Base-by-base conservation (phyloP, 2,329 filamentous ascomycete genomes). In the Ophiostoma quercus region DNA sequence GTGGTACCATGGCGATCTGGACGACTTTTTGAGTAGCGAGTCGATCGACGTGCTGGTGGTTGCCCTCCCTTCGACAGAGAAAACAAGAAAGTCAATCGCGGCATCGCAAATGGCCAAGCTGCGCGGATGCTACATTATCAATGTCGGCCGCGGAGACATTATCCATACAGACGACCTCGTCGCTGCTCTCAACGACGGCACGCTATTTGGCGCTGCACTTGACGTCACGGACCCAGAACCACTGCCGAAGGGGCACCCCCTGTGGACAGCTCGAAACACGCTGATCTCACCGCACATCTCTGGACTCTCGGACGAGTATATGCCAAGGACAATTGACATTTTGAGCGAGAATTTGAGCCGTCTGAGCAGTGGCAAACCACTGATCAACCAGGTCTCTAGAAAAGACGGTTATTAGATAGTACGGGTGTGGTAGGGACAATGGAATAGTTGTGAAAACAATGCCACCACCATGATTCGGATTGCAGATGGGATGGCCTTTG, bases 201-300 rank as follows among this genome's bases (percentile, higher is more conserved):
- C 76, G 19, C 80, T 83, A 62, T 74, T 81, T 3, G 91, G 91
- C 34, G 91, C 91, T 0, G 90, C 90, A 1, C 78, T 94, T 47
- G 91, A 94, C 76, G 91, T 94, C 1, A 90, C 90, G 1, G 90
- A 94, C 72, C 91, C 91, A 0, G 92, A 94, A 77, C 91, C 92
- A 0, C 77, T 94, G 73, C 90, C 90, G 0, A 78, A 82, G 2
- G 85, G 89, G 4, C 87, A 91, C 75, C 84, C 86, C 72, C 78
- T 94, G 67, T 94, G 91, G 90, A 84, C 81, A 34, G 81, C 88
- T 7, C 85, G 85, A 71, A 92, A 93, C 77, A 82, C 90, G 12
- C 84, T 89, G 67, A 84, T 94, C 63, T 83, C 82, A 25, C 83
- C 83, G 19, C 83, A 85, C 71, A 76, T 84, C 16, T 83, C 82